Conservation (phyloP, 2,329 filamentous ascomycete species). For the Falciphora oryzae region DNA sequence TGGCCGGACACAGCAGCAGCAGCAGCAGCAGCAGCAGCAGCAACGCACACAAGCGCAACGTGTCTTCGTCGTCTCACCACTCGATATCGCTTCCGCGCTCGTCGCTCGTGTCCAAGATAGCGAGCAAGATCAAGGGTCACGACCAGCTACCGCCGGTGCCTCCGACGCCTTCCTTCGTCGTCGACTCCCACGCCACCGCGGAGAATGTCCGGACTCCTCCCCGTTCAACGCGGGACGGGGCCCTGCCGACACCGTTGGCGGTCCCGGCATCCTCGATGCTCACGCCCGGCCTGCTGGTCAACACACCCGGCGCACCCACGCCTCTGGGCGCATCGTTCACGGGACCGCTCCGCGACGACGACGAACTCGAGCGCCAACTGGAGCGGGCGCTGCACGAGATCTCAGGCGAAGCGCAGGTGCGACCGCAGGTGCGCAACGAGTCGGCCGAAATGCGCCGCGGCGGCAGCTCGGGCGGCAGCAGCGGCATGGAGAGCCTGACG, state of each 20-base stretch:
- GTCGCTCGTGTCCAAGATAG: conserved; percentile 4
- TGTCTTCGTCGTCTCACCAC: background rate
- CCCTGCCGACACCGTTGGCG: background rate
- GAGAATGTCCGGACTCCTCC: background rate
- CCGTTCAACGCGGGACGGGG: background rate
- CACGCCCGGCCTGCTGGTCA: background rate
- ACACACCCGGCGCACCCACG: background rate
- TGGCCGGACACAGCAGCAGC: conserved; percentile 9
- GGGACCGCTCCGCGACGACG: conserved; percentile 6
- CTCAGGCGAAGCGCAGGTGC: background rate
- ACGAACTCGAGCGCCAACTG: conserved; percentile 4
- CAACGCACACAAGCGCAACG: background rate
- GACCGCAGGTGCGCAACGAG: background rate
- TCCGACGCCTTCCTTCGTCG: background rate
- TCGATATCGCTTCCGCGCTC: too few relatives aligned
- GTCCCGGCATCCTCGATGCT: background rate
- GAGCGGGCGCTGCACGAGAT: conserved; percentile 7
- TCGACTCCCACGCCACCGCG: background rate
- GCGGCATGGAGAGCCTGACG: conserved; percentile 24
- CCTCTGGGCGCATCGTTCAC: background rate
- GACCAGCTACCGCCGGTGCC: background rate
- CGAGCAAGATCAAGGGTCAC: conserved; percentile 17
- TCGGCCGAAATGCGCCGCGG: conserved; percentile 5
- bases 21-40: conserved; percentile 15
- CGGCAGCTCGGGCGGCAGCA: conserved; percentile 11